Percentiles rank a stretch among this genome's conserved stretches.
Conservation (phyloP, 1,284 basidiomycete species). For the Erythrobasidium hasegawianum region DNA sequence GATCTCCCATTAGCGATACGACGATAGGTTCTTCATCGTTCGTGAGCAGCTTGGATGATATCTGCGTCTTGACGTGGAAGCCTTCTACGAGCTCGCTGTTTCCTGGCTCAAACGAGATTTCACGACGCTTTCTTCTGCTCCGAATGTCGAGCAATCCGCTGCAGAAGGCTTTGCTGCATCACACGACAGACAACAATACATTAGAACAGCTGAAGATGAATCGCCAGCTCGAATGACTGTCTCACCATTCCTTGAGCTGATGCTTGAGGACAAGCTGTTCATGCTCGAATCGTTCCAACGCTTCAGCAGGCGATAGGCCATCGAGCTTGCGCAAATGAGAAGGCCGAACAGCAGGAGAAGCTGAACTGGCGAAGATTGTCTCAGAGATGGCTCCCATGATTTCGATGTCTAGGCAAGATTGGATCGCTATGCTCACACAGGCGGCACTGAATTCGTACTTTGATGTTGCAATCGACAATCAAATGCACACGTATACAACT, state of each 20-base stretch:
- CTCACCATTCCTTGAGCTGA: conserved; percentile 31
- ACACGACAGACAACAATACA: neutral
- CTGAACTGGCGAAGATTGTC: conserved; percentile 8
- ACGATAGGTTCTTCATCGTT: conserved; percentile 19
- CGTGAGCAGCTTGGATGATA: conserved; percentile 6
- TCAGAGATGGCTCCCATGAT: neutral
- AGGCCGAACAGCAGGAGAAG: conserved; percentile 15
- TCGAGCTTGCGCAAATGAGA: conserved; percentile 18
- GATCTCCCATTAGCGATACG: conserved; percentile 18
- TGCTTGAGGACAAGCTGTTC: conserved; percentile 19
- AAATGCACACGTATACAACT: too few relatives aligned
- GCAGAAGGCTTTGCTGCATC: conserved; percentile 14
- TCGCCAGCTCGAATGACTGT: neutral
- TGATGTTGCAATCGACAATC: too few relatives aligned
- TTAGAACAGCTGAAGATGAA: neutral
- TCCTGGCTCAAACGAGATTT: neutral
- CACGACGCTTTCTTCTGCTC: conserved; percentile 10
- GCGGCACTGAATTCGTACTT: too few relatives aligned
- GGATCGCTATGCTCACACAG: too few relatives aligned
- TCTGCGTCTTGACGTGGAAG: conserved; percentile 24
- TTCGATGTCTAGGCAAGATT: too few relatives aligned
- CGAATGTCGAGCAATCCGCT: conserved; percentile 17
- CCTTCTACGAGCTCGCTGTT: conserved; percentile 20
- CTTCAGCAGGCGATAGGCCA: conserved; percentile 5
- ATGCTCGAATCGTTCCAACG: conserved; percentile 7